phyloP scores from a whole-genome alignment of 768 basidiomycete species.

The Leucosporidium scottii region DNA sequence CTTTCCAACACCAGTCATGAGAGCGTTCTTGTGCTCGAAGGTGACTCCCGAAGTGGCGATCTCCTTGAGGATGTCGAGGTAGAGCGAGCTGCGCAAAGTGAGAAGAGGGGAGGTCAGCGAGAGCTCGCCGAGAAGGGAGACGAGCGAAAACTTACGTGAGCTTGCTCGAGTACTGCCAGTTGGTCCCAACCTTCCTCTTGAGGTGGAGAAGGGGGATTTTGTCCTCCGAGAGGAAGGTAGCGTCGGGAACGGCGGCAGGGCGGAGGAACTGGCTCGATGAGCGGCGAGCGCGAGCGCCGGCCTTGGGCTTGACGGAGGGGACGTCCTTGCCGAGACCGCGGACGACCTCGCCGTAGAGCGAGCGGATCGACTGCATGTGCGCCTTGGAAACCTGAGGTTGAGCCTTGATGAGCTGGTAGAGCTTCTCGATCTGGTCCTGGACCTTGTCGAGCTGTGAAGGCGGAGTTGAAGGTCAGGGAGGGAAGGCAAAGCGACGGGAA shows the following conservation, averaged over 20 bases:
- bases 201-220: constrained; percentile 90
- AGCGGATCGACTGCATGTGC: constrained; percentile 89
- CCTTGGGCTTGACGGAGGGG: constrained; percentile 52
- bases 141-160: constrained; percentile 53
- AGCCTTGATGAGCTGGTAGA: constrained; percentile 90
- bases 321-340: constrained; percentile 72
- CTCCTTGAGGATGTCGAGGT: constrained; percentile 93
- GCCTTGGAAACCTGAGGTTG: constrained; percentile 95
- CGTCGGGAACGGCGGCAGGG: constrained; percentile 62
- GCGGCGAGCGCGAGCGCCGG: constrained; percentile 63
- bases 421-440: constrained; percentile 89
- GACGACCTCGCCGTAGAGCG: constrained; percentile 92
- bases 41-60: constrained; percentile 97
- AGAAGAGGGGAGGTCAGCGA: constrained; percentile 9
- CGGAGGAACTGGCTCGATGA: constrained; percentile 96
- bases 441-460: constrained; percentile 64
- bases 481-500: neutral
- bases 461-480: neutral
- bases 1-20: constrained; percentile 94
- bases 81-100: constrained; percentile 45
- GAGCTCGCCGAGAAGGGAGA: neutral
- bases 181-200: constrained; percentile 89
- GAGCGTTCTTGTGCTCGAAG: constrained; percentile 98
- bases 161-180: constrained; percentile 97
- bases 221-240: constrained; percentile 67